These are phyloP conservation scores for Suhomyces bokatorum DNA, from an alignment of 1,139 yeast genomes.

Conservation along the genomic window DNA sequence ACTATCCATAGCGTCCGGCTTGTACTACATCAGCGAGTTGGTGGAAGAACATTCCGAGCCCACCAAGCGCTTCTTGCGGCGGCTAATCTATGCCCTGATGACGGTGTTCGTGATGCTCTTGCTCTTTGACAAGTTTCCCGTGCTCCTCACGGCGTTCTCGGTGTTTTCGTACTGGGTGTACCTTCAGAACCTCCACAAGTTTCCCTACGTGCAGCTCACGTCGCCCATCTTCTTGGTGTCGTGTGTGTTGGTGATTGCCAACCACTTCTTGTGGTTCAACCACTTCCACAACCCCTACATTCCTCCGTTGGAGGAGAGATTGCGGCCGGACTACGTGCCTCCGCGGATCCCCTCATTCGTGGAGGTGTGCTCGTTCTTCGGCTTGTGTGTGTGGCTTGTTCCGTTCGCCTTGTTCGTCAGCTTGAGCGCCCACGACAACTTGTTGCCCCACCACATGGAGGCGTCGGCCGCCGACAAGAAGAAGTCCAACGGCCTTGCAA, in stretches of 20 bases:
- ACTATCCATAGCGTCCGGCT: slow-evolving; percentile 72
- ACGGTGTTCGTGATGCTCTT: slow-evolving; percentile 54
- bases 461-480: slow-evolving; percentile 23
- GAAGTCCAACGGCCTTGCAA: slow-evolving; percentile 55
- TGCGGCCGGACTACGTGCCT: slow-evolving; percentile 57
- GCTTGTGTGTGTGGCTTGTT: slow-evolving; percentile 88
- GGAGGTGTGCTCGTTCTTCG: slow-evolving; percentile 92
- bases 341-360: slow-evolving; percentile 80
- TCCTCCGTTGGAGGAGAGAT: slow-evolving; percentile 56
- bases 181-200: slow-evolving; percentile 69
- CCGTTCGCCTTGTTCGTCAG: slow-evolving; percentile 93
- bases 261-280: slow-evolving; percentile 89
- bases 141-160: slow-evolving; percentile 63
- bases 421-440: slow-evolving; percentile 87
- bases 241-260: slow-evolving; percentile 70
- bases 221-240: slow-evolving; percentile 71
- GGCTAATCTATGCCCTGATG: slow-evolving; percentile 62
- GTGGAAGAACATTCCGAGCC: slow-evolving; percentile 93
- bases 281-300: slow-evolving; percentile 72
- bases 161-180: slow-evolving; percentile 71
- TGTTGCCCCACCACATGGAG: slow-evolving; percentile 63
- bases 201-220: slow-evolving; percentile 79
- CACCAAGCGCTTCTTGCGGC: slow-evolving; percentile 66
- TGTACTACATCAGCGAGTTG: slow-evolving; percentile 85
- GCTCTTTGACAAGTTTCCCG: slow-evolving; percentile 78